Base-by-base conservation (phyloP, 495 filamentous ascomycete genomes). In the Aspergillus cristatus region DNA sequence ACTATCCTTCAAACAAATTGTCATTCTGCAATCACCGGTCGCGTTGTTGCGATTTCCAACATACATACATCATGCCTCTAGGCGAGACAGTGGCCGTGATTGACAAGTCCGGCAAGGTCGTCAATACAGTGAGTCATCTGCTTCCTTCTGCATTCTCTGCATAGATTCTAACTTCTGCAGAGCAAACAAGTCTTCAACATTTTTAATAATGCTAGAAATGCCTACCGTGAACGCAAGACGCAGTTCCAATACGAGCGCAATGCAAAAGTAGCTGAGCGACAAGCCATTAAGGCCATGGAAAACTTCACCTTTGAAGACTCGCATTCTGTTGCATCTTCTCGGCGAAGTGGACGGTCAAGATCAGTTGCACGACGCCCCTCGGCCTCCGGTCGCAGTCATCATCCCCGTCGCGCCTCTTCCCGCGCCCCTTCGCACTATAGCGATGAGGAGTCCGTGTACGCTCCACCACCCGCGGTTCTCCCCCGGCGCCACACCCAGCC, bases 81-180 rank as follows among this genome's bases (percentile, higher is more conserved):
- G 71, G 72, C 36, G 65, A 94, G 64, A 85, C 86, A 28, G 81
- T 95, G 51, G 86, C 86, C 38, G 84, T 95, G 39, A 77, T 95
- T 61, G 89, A 95, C 66, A 84, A 82, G 52, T 93, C 87, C 41
- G 86, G 86, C 41, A 90, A 94, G 70, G 78, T 93, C 7, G 84
- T 95, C 35, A 89, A 81, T 71, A 91, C 83, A 40, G 86, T 91
- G 74, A 60, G 84, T 50, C 20, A 15, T 26, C 10, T 63, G 36
- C 42, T 34, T 26, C 20, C 29, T 14, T 34, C 37, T 34, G 17
- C 25, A 20, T 22, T 14, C 11, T 25, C 14, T 5, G 25, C 2
- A 32, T 14, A 11, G 34, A 14, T 29, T n/a, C 30, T 40, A 43
- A 68, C 35, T 22, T 35, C 17, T 29, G 35, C 57, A 94, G 87